A percentile compares a stretch with the other conserved stretches of the same genome.
Conservation (phyloP, 495 filamentous ascomycete species). For the Penicillium cosmopolitanum region DNA sequence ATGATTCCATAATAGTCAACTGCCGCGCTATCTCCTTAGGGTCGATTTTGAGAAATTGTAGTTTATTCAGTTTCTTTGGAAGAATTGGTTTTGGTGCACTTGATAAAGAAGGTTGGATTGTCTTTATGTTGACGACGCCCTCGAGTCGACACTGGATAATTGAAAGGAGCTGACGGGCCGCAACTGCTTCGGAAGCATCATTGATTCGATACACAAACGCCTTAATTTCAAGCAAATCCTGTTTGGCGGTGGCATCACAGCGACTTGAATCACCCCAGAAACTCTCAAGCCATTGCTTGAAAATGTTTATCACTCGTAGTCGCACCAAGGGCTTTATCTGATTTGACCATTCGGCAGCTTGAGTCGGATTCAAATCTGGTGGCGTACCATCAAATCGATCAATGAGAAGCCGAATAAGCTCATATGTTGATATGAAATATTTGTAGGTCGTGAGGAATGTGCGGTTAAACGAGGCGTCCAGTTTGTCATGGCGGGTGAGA, state of each 20-base stretch:
- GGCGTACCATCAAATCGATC: constrained; percentile 81
- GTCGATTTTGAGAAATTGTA: constrained; percentile 93
- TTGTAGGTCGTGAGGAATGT: constrained; percentile 90
- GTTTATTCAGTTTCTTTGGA: constrained; percentile 93
- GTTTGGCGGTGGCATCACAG: constrained; percentile 71
- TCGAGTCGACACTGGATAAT: constrained; percentile 77
- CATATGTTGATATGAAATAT: constrained; percentile 81
- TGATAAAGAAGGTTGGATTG: constrained; percentile 59
- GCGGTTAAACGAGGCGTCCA: constrained; percentile 86
- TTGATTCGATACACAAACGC: constrained; percentile 77
- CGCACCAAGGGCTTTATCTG: constrained; percentile 84
- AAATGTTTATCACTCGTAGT: constrained; percentile 85
- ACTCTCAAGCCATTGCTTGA: constrained; percentile 91
- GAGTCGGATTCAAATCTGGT: constrained; percentile 64
- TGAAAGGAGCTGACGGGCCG: constrained; percentile 71
- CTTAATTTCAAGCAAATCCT: constrained; percentile 75
- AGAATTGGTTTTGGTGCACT: constrained; percentile 80
- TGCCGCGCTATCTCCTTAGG: constrained; percentile 88
- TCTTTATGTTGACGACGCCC: constrained; percentile 63
- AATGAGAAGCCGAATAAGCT: constrained; percentile 83
- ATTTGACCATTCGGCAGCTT: constrained; percentile 76
- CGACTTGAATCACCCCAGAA: constrained; percentile 89
- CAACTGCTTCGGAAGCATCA: constrained; percentile 79
- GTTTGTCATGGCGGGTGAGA: constrained; percentile 84
- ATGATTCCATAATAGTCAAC: constrained; percentile 88